Evolutionary conservation across 2,329 filamentous ascomycete genomes (phyloP).

Genomic region (Hypoxylon sp.): DNA sequence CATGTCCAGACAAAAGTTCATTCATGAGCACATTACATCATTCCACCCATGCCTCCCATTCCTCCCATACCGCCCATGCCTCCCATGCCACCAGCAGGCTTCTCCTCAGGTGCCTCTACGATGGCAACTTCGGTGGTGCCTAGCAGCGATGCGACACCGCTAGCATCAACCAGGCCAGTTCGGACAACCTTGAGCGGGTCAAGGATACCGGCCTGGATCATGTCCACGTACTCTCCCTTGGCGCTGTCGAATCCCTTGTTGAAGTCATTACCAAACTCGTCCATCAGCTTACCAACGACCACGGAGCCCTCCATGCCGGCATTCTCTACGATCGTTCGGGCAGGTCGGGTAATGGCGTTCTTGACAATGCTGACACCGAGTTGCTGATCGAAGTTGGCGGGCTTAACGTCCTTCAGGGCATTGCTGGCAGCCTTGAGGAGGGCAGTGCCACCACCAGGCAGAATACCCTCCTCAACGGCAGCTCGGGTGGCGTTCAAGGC

Average conservation of each 20-base stretch:
- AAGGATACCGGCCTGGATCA: conserved; percentile 96
- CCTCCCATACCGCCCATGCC: conserved; percentile 64
- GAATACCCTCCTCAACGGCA: conserved; percentile 98
- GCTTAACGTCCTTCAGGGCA: conserved; percentile 84
- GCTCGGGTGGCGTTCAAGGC: conserved; percentile 97
- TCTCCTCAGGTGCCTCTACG: conserved; percentile 95
- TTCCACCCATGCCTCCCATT: conserved; percentile 66
- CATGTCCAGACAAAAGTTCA: conserved; percentile 47
- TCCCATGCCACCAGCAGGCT: conserved; percentile 72
- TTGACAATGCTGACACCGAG: conserved; percentile 98
- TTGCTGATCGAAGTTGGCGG: conserved; percentile 98
- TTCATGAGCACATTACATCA: conserved; percentile 65
- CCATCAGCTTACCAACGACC: conserved; percentile 96
- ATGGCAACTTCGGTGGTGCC: conserved; percentile 99
- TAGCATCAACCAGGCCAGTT: conserved; percentile 93
- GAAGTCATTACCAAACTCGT: conserved; percentile 92
- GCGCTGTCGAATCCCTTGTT: conserved; percentile 98
- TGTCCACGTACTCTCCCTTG: conserved; percentile 98
- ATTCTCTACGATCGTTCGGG: conserved; percentile 97
- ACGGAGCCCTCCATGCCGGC: conserved; percentile 96
- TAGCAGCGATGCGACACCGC: conserved; percentile 94
- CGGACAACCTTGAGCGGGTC: conserved; percentile 99
- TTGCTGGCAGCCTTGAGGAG: conserved; percentile 97
- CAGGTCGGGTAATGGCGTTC: conserved; percentile 96
- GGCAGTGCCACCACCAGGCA: conserved; percentile 97